Percentiles rank a stretch among this genome's conserved stretches.
These are phyloP conservation scores for Aspergillus terreus DNA, from an alignment of 2,329 filamentous ascomycete genomes.

Conservation along the genomic window DNA sequence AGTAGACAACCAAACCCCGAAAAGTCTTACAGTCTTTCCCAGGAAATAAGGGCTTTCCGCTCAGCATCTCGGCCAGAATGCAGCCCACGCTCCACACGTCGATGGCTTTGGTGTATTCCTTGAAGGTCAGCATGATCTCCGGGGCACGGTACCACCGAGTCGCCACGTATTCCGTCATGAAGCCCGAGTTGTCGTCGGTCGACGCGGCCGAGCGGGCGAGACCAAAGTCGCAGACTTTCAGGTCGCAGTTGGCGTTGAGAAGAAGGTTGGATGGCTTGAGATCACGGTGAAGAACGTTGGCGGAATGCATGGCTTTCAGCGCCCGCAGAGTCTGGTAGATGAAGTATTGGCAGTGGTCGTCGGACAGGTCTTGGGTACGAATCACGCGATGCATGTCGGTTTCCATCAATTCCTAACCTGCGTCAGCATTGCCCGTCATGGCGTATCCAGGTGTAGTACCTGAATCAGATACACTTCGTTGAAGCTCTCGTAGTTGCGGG, in stretches of 20 bases:
- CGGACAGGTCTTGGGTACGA: conserved; percentile 94
- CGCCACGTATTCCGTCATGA: conserved; percentile 99
- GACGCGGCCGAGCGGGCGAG: conserved; percentile 92
- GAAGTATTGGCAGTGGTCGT: conserved; percentile 99
- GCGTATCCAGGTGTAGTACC: conserved; percentile 49
- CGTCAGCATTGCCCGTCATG: background rate
- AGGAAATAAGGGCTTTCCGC: conserved; percentile 95
- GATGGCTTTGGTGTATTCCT: conserved; percentile 99
- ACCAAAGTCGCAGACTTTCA: conserved; percentile 98
- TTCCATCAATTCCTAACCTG: conserved; percentile 88
- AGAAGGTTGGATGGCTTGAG: conserved; percentile 96
- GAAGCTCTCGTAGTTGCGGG: conserved; percentile 90
- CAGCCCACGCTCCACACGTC: conserved; percentile 99
- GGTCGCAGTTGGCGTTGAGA: conserved; percentile 95
- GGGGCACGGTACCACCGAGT: conserved; percentile 98
- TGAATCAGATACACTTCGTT: conserved; percentile 98
- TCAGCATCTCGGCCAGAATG: conserved; percentile 97
- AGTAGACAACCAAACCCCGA: background rate
- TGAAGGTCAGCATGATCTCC: conserved; percentile 99
- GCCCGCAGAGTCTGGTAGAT: conserved; percentile 99
- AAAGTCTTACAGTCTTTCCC: conserved; percentile 85
- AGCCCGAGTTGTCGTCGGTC: conserved; percentile 98
- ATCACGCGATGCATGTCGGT: conserved; percentile 99
- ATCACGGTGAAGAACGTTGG: conserved; percentile 95
- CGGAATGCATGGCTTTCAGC: conserved; percentile 98